These are phyloP conservation scores for Trichoderma reesei DNA, from an alignment of 495 filamentous ascomycete species.

Conservation along the genomic window DNA sequence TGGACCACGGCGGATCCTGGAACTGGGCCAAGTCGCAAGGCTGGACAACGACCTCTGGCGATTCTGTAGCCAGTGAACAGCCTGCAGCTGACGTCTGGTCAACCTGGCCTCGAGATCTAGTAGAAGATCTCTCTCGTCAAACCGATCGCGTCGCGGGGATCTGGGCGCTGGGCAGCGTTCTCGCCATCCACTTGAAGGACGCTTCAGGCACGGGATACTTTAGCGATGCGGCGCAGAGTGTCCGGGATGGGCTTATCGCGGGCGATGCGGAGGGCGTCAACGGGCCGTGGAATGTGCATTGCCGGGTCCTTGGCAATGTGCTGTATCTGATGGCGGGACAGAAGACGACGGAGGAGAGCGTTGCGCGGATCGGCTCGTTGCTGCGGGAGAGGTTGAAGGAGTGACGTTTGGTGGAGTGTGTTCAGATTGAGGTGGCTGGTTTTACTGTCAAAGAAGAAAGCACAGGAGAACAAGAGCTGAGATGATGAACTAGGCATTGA, in stretches of 20 bases:
- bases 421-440: not conserved
- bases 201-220: constrained; percentile 46
- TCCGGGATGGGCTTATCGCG: constrained; percentile 46
- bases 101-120: constrained; percentile 50
- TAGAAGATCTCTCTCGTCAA: constrained; percentile 44
- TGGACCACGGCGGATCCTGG: constrained; percentile 46
- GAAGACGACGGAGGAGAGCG: constrained; percentile 38
- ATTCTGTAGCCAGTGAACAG: not conserved
- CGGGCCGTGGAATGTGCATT: constrained; percentile 50
- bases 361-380: constrained; percentile 4
- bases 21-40: constrained; percentile 34
- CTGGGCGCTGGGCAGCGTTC: constrained; percentile 61
- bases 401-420: not conserved
- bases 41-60: constrained; percentile 10
- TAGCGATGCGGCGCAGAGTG: constrained; percentile 49
- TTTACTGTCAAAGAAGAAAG: too few relatives aligned
- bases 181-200: constrained; percentile 52
- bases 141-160: constrained; percentile 45
- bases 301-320: constrained; percentile 65
- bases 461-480: too few relatives aligned
- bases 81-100: constrained; percentile 45
- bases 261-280: constrained; percentile 14
- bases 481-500: too few relatives aligned
- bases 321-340: constrained; percentile 69
- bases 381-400: not conserved